Evolutionary conservation across 306 rosid genomes (phyloP), one percentile per base, ranked within the genome.

Genomic region (Boehmeria nivea): DNA sequence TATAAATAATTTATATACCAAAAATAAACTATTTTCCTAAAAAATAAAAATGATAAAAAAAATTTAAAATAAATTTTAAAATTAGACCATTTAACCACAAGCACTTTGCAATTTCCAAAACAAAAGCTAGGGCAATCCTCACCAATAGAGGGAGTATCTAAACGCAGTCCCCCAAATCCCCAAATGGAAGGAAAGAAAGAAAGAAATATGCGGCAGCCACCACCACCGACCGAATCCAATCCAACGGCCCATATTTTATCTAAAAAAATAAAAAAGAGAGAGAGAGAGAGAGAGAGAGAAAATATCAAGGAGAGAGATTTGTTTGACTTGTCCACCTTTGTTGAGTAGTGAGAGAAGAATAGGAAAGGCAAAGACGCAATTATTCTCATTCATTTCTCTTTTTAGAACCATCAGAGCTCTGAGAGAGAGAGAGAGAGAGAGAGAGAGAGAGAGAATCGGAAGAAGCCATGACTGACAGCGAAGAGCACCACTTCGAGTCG

Each of bases 401-500:
- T 46, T 9, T n/a, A n/a, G n/a, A n/a, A n/a, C n/a, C n/a, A n/a
- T 11, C 26, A 19, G 6, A 25, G 17, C 11, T 17, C 22, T 11
- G 12, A 6, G 31, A 38, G 19, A 8, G 46, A 4, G 46, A 62
- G 21, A 9, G 6, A 47, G 27, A 46, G 11, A 15, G 14, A 47
- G 28, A 47, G 22, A 6, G 6, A 24, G 28, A 4, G 12, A 14
- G 8, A 10, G 57, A 12, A 11, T 27, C 2, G 11, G 28, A 26
- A 27, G 44, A 8, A 61, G 27, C 59, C 60, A 84, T 84, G 93
- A 81, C 87, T 33, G 93, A 84, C 79, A 68, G 72, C 15, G 91
- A 84, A 52, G 91, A 83, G 63, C 91, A 83, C 26, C 90, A 83
- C 7, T 83, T 83, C 25, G 90, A 83, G 75, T 83, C 90, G 16